Base-by-base conservation (phyloP, 192 early-diverging fungal species). In the Coemansia sp. region DNA sequence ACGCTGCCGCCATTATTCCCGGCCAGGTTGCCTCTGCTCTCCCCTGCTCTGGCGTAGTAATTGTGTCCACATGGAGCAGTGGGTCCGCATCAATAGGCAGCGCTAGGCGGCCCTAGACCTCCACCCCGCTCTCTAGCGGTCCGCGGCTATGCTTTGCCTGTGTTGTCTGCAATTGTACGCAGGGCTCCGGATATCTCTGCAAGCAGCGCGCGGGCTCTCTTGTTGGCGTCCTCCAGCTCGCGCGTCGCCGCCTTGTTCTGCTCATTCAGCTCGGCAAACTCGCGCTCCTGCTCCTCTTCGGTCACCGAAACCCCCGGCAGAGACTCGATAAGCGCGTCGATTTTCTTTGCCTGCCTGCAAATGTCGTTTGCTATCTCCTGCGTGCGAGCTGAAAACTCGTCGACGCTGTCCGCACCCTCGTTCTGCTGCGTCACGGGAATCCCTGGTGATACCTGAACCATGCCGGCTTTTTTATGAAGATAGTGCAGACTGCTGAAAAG, bases 311-410 rank as follows among this genome's bases (percentile, higher is more conserved):
- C 58, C 0, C 64, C 71, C 0, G 72, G 72, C 29, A 76, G 45
- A 14, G 72, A 59, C 46, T 69, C 66, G 32, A 69, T 54, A 15
- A 76, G 62, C 18, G 61, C 32, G 32, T 76, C 72, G 20, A 69
- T 65, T 45, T 69, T 68, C 45, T 69, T 68, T 3, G 72, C 65
- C 46, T 76, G 72, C 23, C 66, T 45, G 45, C 65, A 68, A 33
- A 76, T 76, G 41, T 68, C 72, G 38, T 51, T 69, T 13, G 72
- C 72, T 30, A 76, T 76, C 23, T 76, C 72, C 23, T 29, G 60
- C 4, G 58, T 76, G 7, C 58, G 65, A 15, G 49, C 43, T 3
- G 45, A 54, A 34, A 76, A 68, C 15, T 60, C 61, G 39, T 60
- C 66, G 9, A 35, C 22, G 28, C 43, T 50, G 43, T 68, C 72